Evolutionary conservation across 164 flowering plant genomes (phyloP).

Genomic region (Vitis cinerea): DNA sequence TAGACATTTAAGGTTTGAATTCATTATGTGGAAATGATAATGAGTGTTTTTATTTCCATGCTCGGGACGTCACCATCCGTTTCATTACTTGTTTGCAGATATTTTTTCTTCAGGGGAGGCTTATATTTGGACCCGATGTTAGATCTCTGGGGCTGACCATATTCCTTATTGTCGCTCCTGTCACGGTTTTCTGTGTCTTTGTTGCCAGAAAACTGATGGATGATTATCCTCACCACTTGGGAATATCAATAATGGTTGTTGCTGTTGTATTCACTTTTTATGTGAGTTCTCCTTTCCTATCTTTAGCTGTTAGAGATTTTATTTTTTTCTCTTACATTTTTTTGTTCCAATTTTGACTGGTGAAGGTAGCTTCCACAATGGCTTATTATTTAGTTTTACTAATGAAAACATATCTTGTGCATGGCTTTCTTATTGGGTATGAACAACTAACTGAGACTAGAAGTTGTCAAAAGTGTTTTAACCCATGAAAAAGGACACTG

Average conservation of each 20-base stretch:
- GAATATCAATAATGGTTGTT: constrained; percentile 68
- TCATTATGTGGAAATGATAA: not conserved
- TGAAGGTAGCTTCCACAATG: too few relatives aligned
- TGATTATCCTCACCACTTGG: constrained; percentile 57
- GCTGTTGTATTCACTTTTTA: constrained; percentile 67
- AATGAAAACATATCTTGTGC: too few relatives aligned
- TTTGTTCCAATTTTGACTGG: too few relatives aligned
- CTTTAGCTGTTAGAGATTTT: not conserved
- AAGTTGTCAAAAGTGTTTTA: too few relatives aligned
- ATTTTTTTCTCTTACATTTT: too few relatives aligned
- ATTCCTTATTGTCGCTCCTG: constrained; percentile 82
- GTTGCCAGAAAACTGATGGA: constrained; percentile 86
- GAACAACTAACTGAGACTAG: too few relatives aligned
- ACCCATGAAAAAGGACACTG: too few relatives aligned
- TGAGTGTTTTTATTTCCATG: not conserved
- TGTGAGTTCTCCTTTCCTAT: constrained; percentile 44
- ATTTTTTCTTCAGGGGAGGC: constrained; percentile 84
- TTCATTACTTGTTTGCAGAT: constrained; percentile 48
- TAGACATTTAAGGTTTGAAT: not conserved
- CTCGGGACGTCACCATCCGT: not conserved
- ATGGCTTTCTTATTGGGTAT: too few relatives aligned
- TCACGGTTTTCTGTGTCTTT: constrained; percentile 69
- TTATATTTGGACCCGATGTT: constrained; percentile 97
- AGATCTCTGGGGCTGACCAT: constrained; percentile 78
- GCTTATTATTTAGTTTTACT: too few relatives aligned